Percentiles rank a stretch among this genome's conserved stretches.
These are phyloP conservation scores for Emmonsiellopsis sp. DNA, from an alignment of 2,329 filamentous ascomycete genomes.

Conservation along the genomic window DNA sequence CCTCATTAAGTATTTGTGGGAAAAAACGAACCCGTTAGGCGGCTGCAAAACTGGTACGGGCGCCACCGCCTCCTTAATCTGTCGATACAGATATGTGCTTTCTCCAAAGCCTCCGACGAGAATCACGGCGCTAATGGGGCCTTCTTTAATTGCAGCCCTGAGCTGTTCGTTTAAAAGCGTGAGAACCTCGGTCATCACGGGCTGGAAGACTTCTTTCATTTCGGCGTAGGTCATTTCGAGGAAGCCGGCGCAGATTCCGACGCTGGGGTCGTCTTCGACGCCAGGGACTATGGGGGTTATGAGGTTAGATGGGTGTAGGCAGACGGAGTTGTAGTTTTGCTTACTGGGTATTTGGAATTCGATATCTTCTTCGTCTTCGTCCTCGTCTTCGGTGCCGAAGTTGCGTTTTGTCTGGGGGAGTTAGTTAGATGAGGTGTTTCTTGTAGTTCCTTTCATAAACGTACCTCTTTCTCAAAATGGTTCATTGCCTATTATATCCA, in stretches of 20 bases:
- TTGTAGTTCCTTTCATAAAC: not conserved
- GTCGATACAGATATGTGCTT: conserved; percentile 1
- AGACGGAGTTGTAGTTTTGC: not conserved
- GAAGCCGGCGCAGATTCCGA: conserved; percentile 1
- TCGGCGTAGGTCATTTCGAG: not conserved
- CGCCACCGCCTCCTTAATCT: not conserved
- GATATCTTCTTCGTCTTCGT: conserved; percentile 3
- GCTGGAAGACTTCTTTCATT: conserved; percentile 2
- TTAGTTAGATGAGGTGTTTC: not conserved
- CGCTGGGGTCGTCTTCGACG: conserved; percentile 1
- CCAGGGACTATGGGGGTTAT: not conserved
- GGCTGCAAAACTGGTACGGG: not conserved
- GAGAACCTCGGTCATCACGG: not conserved
- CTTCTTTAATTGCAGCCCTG: not conserved
- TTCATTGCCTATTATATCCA: not conserved
- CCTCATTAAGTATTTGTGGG: not conserved
- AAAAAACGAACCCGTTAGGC: not conserved
- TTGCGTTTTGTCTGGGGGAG: not conserved
- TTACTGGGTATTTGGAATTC: conserved; percentile 3
- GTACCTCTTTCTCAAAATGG: conserved; percentile 3
- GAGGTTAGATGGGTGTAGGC: not conserved
- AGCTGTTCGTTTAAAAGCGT: not conserved
- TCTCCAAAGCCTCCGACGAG: conserved; percentile 2
- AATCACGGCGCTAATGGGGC: conserved; percentile 1
- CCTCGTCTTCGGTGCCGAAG: conserved; percentile 1